Conservation (phyloP, 768 basidiomycete species). For the Lentinula edodes region DNA sequence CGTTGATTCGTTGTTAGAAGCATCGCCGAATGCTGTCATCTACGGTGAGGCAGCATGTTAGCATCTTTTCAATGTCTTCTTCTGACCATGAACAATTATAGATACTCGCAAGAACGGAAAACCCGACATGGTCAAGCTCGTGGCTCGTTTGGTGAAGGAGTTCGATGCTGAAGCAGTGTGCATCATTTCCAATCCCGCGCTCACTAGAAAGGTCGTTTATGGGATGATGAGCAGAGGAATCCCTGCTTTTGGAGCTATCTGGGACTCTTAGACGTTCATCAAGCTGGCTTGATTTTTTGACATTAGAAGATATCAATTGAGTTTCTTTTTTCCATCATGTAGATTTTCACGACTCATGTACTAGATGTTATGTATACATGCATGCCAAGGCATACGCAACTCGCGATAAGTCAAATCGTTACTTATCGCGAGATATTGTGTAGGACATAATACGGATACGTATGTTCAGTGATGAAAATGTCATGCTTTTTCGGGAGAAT, state of each 20-base stretch:
- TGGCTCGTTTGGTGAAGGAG: slow-evolving; percentile 30
- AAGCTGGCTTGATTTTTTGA: not conserved
- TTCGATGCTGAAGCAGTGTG: slow-evolving; percentile 35
- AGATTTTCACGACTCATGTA: not conserved
- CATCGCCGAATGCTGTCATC: slow-evolving; percentile 28
- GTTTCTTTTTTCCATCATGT: not conserved
- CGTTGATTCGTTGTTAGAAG: slow-evolving; percentile 29
- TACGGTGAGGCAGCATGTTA: slow-evolving; percentile 23
- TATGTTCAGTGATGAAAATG: too few relatives aligned
- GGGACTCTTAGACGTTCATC: slow-evolving; percentile 25
- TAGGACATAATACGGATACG: too few relatives aligned
- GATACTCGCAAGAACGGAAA: slow-evolving; percentile 27
- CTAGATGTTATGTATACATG: not conserved
- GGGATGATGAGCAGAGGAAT: slow-evolving; percentile 35
- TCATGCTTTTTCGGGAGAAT: too few relatives aligned
- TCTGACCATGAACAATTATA: slow-evolving; percentile 2
- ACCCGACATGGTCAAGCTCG: slow-evolving; percentile 28
- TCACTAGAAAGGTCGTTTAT: slow-evolving; percentile 34
- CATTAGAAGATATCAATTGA: not conserved
- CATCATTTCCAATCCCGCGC: slow-evolving; percentile 34
- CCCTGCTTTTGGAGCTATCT: slow-evolving; percentile 36
- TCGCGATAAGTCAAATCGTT: too few relatives aligned
- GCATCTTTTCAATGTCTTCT: not conserved
- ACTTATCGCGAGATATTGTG: too few relatives aligned
- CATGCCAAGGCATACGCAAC: not conserved